These are phyloP conservation scores for Coemansia sp. DNA, from an alignment of 192 early-diverging fungal species.

Conservation along the genomic window DNA sequence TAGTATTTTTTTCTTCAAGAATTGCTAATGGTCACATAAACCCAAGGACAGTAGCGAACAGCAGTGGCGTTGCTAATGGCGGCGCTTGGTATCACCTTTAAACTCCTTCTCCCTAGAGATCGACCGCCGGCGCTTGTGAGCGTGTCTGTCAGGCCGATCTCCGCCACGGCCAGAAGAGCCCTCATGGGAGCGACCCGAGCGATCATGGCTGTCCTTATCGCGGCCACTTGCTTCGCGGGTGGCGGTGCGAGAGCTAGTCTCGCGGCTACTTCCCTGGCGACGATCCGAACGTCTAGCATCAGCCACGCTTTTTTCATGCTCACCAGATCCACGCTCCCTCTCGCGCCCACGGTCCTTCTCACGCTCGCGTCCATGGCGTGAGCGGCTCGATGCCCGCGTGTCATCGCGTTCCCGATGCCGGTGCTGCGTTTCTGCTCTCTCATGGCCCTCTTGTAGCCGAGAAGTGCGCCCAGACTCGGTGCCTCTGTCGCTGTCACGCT, in stretches of 20 bases:
- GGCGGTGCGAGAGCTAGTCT: slow-evolving; percentile 9
- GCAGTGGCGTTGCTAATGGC: slow-evolving; percentile 14
- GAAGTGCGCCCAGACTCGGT: slow-evolving; percentile 38
- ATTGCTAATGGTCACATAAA: not conserved
- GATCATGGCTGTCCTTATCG: slow-evolving; percentile 14
- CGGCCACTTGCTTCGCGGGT: slow-evolving; percentile 11
- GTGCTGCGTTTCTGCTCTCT: slow-evolving; percentile 28
- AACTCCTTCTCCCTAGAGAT: slow-evolving; percentile 35
- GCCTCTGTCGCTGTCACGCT: slow-evolving; percentile 29
- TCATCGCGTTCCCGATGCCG: slow-evolving; percentile 27
- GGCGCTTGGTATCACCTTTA: slow-evolving; percentile 38
- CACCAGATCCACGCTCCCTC: slow-evolving; percentile 1
- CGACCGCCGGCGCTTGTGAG: slow-evolving; percentile 48
- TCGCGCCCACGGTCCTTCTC: slow-evolving; percentile 7
- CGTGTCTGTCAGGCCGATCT: slow-evolving; percentile 20
- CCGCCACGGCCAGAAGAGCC: slow-evolving; percentile 4
- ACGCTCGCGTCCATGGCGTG: slow-evolving; percentile 29
- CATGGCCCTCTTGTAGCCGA: slow-evolving; percentile 18
- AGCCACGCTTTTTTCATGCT: slow-evolving; percentile 12
- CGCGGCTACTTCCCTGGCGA: slow-evolving; percentile 33
- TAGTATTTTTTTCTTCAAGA: not conserved
- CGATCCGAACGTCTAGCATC: slow-evolving; percentile 27
- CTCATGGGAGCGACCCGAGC: slow-evolving; percentile 12
- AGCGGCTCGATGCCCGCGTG: slow-evolving; percentile 10
- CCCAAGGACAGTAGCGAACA: not conserved